These are phyloP conservation scores for Vigna hirtella DNA, from an alignment of 306 rosid genomes.

Conservation along the genomic window DNA sequence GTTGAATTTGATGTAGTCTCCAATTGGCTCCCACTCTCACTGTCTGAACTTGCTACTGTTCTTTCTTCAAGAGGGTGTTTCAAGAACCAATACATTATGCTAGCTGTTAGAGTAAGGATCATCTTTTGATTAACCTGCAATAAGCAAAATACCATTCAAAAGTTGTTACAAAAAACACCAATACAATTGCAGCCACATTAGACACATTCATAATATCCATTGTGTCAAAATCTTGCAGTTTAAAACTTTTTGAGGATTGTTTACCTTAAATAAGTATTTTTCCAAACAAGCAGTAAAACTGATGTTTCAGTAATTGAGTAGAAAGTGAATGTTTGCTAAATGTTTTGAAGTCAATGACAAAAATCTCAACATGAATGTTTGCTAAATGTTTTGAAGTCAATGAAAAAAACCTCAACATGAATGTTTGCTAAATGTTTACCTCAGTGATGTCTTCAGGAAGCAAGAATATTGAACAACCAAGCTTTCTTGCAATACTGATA, in stretches of 20 bases:
- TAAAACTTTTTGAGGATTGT: no score
- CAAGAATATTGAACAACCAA: slow-evolving; percentile 94
- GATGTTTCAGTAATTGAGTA: neutral
- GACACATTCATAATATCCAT: no score
- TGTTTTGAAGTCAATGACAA: neutral
- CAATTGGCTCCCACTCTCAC: slow-evolving; percentile 79
- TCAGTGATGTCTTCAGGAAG: slow-evolving; percentile 99
- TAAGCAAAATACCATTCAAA: neutral
- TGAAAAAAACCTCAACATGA: neutral
- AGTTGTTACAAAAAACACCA: neutral
- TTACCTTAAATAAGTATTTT: neutral
- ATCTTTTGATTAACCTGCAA: slow-evolving; percentile 95
- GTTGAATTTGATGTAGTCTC: slow-evolving; percentile 87
- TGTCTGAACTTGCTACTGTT: slow-evolving; percentile 65
- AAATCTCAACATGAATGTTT: neutral
- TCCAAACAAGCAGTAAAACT: neutral
- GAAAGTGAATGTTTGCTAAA: neutral
- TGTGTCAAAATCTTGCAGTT: no score
- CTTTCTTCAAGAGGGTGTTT: slow-evolving; percentile 80
- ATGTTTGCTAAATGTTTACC: slow-evolving; percentile 42
- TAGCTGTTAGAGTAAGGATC: slow-evolving; percentile 96
- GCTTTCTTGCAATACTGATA: slow-evolving; percentile 97
- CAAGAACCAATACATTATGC: slow-evolving; percentile 93
- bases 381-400: neutral
- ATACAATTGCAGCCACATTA: no score